A percentile compares a stretch with the other conserved stretches of the same genome.
Conservation (phyloP, 2,329 filamentous ascomycete species). For the Ceratocystis eucalypticola region DNA sequence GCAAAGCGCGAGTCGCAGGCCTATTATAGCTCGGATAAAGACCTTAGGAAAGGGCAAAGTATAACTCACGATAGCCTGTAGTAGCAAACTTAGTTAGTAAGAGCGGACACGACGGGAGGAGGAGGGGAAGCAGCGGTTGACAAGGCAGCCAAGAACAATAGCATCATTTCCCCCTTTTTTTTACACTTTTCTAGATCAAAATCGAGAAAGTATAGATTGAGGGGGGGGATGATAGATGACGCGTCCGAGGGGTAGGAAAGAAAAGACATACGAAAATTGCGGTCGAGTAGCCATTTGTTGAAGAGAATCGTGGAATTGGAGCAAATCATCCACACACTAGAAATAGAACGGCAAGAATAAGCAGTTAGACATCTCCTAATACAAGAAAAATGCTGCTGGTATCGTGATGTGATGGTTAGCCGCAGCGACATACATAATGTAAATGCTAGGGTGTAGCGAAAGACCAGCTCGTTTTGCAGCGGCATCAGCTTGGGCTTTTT, state of each 20-base stretch:
- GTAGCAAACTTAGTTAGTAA: background rate
- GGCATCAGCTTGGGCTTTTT: slow-evolving; percentile 21
- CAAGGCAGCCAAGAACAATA: background rate
- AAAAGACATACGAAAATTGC: slow-evolving; percentile 36
- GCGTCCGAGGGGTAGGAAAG: background rate
- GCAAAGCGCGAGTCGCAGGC: background rate
- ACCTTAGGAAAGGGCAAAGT: background rate
- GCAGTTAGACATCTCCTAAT: background rate
- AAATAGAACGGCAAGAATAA: background rate
- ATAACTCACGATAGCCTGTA: slow-evolving; percentile 2
- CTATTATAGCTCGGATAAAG: background rate
- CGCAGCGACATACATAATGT: slow-evolving; percentile 26
- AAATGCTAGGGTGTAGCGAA: slow-evolving; percentile 23
- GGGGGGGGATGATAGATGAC: background rate
- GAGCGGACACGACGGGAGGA: background rate
- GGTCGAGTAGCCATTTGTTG: slow-evolving; percentile 80
- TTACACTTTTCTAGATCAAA: background rate
- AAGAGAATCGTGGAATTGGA: slow-evolving; percentile 79
- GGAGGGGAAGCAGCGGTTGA: background rate
- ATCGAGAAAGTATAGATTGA: background rate
- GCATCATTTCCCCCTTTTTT: background rate
- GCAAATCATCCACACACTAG: slow-evolving; percentile 64
- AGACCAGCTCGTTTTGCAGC: slow-evolving; percentile 17
- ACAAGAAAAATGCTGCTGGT: background rate
- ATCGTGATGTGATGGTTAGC: slow-evolving; percentile 3